Percentiles rank a stretch among this genome's conserved stretches.
These are phyloP conservation scores for Claviceps cyperi DNA, from an alignment of 2,329 filamentous ascomycete species.

Conservation along the genomic window DNA sequence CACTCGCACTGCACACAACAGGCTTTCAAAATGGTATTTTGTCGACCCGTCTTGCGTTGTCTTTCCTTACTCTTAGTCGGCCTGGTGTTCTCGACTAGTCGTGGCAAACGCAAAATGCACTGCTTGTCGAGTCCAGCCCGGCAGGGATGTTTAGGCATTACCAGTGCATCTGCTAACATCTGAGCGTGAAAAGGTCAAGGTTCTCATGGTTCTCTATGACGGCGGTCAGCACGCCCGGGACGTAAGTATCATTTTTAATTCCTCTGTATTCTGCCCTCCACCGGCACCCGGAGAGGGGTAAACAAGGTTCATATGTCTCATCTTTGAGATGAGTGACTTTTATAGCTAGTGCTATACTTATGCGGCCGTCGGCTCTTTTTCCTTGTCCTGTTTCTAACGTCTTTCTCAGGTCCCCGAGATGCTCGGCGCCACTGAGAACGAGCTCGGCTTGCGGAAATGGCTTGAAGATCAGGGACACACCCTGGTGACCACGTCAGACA, in stretches of 20 bases:
- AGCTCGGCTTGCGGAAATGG: slow-evolving; percentile 95
- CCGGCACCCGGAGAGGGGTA: neutral
- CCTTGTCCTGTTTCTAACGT: neutral
- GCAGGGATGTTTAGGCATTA: slow-evolving; percentile 25
- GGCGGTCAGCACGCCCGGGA: slow-evolving; percentile 78
- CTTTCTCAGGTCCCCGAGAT: slow-evolving; percentile 52
- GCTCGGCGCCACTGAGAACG: slow-evolving; percentile 93
- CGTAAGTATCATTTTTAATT: slow-evolving; percentile 31
- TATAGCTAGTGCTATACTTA: neutral
- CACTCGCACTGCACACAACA: neutral
- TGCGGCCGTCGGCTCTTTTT: neutral
- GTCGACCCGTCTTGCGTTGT: slow-evolving; percentile 15
- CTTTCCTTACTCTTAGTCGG: slow-evolving; percentile 11
- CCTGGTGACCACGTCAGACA: slow-evolving; percentile 92
- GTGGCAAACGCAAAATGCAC: slow-evolving; percentile 1
- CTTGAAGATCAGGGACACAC: slow-evolving; percentile 95
- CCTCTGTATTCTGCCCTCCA: neutral
- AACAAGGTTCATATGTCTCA: neutral
- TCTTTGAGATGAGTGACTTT: neutral
- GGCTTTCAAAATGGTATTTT: slow-evolving; percentile 18
- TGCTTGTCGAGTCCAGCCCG: slow-evolving; percentile 16
- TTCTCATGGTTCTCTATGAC: slow-evolving; percentile 88
- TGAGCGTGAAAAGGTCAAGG: slow-evolving; percentile 59
- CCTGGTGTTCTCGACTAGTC: slow-evolving; percentile 13
- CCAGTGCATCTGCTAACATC: slow-evolving; percentile 38